Evolutionary conservation across 1,284 basidiomycete genomes (phyloP).

Genomic region (Leccinum solheimii): DNA sequence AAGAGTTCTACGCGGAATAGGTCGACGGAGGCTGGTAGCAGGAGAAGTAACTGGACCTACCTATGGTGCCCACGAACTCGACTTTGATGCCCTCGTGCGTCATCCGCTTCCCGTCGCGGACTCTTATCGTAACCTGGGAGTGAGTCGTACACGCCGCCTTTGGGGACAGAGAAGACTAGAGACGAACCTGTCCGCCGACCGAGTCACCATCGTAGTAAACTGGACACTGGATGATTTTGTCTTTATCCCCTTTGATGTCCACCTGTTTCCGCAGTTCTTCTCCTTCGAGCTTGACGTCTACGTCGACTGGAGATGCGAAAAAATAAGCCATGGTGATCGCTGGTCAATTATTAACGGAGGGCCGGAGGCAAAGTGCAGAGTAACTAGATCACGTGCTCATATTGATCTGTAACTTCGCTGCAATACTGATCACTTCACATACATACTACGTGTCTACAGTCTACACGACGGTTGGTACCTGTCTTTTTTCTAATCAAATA

Average conservation of each 20-base stretch:
- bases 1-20: constrained; percentile 66
- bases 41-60: constrained; percentile 45
- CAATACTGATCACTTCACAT: too few species aligned
- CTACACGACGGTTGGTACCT: neutral
- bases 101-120: constrained; percentile 94
- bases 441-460: too few species aligned
- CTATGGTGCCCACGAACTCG: constrained; percentile 96
- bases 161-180: constrained; percentile 31
- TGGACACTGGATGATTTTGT: constrained; percentile 80
- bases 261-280: constrained; percentile 86
- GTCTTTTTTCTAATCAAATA: neutral
- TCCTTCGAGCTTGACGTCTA: constrained; percentile 85
- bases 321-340: constrained; percentile 68
- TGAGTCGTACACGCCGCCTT: constrained; percentile 7
- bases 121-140: constrained; percentile 77
- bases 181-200: constrained; percentile 79
- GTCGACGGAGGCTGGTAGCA: neutral
- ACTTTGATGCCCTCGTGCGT: constrained; percentile 97
- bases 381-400: neutral
- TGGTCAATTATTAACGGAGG: neutral
- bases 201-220: constrained; percentile 96
- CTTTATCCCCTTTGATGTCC: constrained; percentile 76
- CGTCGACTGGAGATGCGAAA: constrained; percentile 88
- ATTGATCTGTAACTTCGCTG: neutral
- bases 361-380: neutral